Conservation (phyloP, 73 alveolate genomes). For the Paramecium tetraurelia region DNA sequence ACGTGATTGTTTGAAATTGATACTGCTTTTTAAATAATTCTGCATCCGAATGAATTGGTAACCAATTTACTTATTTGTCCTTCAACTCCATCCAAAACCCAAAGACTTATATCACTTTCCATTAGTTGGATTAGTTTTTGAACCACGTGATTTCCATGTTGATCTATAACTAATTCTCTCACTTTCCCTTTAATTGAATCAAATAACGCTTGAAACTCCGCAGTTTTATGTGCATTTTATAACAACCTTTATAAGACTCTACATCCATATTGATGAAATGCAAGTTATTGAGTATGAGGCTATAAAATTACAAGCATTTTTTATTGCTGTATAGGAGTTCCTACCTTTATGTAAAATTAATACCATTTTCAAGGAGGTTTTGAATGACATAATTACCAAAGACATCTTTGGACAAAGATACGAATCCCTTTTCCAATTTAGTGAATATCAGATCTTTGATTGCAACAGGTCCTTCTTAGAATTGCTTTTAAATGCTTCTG, state of each 20-base stretch:
- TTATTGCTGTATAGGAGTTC: conserved; percentile 27
- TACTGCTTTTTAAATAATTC: conserved; percentile 70
- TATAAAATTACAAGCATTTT: conserved; percentile 59
- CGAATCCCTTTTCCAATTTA: conserved; percentile 60
- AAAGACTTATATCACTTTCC: neutral
- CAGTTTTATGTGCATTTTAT: conserved; percentile 52
- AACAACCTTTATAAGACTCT: conserved; percentile 72
- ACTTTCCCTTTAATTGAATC: conserved; percentile 58
- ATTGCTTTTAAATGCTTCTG: conserved; percentile 66
- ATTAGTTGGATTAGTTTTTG: neutral
- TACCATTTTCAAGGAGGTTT: conserved; percentile 67
- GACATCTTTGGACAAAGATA: conserved; percentile 69
- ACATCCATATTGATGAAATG: conserved; percentile 76
- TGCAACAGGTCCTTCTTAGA: conserved; percentile 68
- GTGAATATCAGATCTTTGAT: conserved; percentile 61
- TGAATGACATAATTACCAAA: conserved; percentile 77
- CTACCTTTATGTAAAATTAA: neutral
- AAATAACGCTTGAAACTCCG: conserved; percentile 54
- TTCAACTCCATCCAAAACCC: conserved; percentile 37
- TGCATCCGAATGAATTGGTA: conserved; percentile 34
- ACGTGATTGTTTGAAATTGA: conserved; percentile 60
- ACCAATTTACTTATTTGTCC: neutral
- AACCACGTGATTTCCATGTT: conserved; percentile 77
- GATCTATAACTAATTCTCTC: conserved; percentile 72
- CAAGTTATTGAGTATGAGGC: conserved; percentile 63